phyloP scores from a whole-genome alignment of 352 stramenopile genomes.

The Pythium oligandrum region DNA sequence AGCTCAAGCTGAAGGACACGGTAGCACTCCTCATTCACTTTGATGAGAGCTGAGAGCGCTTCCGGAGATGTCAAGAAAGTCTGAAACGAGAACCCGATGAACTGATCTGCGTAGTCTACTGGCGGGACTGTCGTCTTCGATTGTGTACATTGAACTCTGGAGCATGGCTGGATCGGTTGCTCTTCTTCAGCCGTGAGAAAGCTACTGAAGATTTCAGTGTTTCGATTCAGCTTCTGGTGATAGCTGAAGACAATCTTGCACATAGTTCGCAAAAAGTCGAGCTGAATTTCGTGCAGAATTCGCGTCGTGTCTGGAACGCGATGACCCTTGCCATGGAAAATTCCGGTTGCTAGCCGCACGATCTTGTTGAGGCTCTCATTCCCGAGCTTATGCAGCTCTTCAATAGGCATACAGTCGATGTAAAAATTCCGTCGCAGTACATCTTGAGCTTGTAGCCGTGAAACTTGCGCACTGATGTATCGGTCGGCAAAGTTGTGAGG shows the following conservation, averaged over 20 bases:
- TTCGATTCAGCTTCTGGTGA: slow-evolving; percentile 47
- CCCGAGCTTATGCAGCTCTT: slow-evolving; percentile 77
- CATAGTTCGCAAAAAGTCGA: slow-evolving; percentile 91
- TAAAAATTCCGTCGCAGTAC: slow-evolving; percentile 74
- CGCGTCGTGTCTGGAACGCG: slow-evolving; percentile 69
- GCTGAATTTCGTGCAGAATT: slow-evolving; percentile 85
- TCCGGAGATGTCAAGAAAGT: slow-evolving; percentile 81
- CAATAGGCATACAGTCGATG: slow-evolving; percentile 81
- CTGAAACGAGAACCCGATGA: slow-evolving; percentile 85
- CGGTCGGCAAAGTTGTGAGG: slow-evolving; percentile 71
- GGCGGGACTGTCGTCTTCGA: slow-evolving; percentile 32
- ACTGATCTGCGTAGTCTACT: slow-evolving; percentile 83
- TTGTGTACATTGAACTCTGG: slow-evolving; percentile 22
- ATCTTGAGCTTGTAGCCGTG: slow-evolving; percentile 62
- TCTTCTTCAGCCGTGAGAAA: slow-evolving; percentile 53
- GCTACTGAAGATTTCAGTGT: slow-evolving; percentile 51
- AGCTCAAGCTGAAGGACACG: slow-evolving; percentile 74
- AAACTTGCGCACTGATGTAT: slow-evolving; percentile 53
- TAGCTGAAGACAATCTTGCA: slow-evolving; percentile 89
- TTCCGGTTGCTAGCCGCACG: slow-evolving; percentile 45
- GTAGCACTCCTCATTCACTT: slow-evolving; percentile 86
- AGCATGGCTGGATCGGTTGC: slow-evolving; percentile 25
- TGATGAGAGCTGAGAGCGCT: slow-evolving; percentile 62
- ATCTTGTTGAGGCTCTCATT: slow-evolving; percentile 81
- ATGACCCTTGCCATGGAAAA: slow-evolving; percentile 67